A percentile compares a stretch with the other conserved stretches of the same genome.
Evolutionary conservation across 768 basidiomycete species (phyloP).

Genomic region (Dioszegia aurantiaca): DNA sequence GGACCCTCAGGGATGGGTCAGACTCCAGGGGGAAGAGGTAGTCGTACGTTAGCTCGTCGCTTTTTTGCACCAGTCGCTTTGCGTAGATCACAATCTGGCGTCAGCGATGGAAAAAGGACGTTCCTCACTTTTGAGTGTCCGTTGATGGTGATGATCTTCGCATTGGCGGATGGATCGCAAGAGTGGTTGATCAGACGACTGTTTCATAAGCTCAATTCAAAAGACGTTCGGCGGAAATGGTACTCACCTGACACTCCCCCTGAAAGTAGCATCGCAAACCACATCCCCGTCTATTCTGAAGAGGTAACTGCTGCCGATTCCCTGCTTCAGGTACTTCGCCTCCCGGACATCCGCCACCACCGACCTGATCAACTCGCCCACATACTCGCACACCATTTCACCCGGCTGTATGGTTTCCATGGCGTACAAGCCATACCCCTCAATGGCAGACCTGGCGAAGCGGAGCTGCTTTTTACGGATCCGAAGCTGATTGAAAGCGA

Average conservation of each 20-base stretch:
- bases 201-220: constrained; percentile 14
- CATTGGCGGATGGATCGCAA: constrained; percentile 73
- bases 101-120: neutral
- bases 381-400: constrained; percentile 99
- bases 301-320: constrained; percentile 95
- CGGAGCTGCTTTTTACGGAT: constrained; percentile 96
- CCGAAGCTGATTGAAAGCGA: constrained; percentile 96
- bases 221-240: neutral
- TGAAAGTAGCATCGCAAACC: constrained; percentile 98
- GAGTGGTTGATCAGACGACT: constrained; percentile 98
- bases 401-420: constrained; percentile 90
- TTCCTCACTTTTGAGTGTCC: constrained; percentile 56
- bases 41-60: constrained; percentile 77
- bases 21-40: constrained; percentile 99
- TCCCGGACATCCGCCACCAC: constrained; percentile 95
- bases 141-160: constrained; percentile 58
- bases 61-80: constrained; percentile 89
- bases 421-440: constrained; percentile 97
- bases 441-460: constrained; percentile 91
- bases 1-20: constrained; percentile 59
- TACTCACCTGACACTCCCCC: constrained; percentile 93
- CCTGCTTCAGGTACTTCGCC: constrained; percentile 93
- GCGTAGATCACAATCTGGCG: constrained; percentile 91
- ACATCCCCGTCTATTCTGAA: constrained; percentile 97
- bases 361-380: constrained; percentile 92